phyloP scores from a whole-genome alignment of 139 green algal genomes.

The Mesotaenium endlicherianum region DNA sequence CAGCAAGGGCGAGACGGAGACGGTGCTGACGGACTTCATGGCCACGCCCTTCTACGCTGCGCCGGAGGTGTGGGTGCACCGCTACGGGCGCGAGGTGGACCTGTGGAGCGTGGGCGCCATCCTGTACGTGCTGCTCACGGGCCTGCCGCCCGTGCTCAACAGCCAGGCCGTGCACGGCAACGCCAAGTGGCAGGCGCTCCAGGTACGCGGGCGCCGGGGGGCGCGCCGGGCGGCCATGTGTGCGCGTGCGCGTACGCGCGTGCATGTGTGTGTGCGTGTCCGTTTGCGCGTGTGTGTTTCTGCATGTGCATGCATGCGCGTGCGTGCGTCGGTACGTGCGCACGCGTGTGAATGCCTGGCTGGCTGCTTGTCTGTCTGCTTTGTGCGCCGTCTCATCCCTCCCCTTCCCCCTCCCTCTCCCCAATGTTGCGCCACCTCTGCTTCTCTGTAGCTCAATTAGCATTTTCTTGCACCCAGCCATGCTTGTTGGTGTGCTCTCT shows the following conservation, averaged over 20 bases:
- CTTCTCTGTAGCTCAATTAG: no score
- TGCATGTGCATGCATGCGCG: background rate
- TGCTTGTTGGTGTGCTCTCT: no score
- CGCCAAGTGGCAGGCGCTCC: slow-evolving; percentile 18
- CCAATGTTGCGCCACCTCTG: no score
- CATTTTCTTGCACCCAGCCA: no score
- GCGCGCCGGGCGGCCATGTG: background rate
- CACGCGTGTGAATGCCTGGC: background rate
- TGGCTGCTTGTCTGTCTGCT: background rate
- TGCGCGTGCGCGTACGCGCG: background rate
- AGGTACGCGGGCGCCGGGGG: background rate
- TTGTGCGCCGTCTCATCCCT: background rate
- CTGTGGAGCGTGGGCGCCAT: slow-evolving; percentile 23
- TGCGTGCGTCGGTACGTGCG: background rate
- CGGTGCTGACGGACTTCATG: slow-evolving; percentile 30
- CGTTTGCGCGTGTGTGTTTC: no score
- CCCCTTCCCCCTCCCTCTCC: no score
- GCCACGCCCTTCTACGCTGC: slow-evolving; percentile 35
- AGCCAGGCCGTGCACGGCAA: slow-evolving; percentile 1
- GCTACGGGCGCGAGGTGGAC: slow-evolving; percentile 11
- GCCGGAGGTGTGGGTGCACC: slow-evolving; percentile 13
- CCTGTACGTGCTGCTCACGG: slow-evolving; percentile 26
- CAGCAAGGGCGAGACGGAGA: no score
- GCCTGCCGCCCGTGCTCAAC: slow-evolving; percentile 15
- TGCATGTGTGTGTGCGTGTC: background rate